Conservation (phyloP, 495 filamentous ascomycete species). For the Talaromyces ruber region DNA sequence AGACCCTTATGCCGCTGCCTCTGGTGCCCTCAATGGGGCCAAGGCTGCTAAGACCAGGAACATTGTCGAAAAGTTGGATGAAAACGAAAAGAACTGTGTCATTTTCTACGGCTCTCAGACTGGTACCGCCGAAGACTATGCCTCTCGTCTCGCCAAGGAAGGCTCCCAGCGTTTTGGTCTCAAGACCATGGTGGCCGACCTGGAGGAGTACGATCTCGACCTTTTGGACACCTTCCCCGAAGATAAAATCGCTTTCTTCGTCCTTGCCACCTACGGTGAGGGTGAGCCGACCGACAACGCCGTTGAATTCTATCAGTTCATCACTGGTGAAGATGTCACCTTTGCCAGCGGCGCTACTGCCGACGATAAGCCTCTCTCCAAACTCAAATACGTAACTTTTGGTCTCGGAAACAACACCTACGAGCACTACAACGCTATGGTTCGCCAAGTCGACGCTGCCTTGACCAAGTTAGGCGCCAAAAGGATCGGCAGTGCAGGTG, state of each 20-base stretch:
- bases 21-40: slow-evolving; percentile 56
- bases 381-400: slow-evolving; percentile 90
- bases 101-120: slow-evolving; percentile 99
- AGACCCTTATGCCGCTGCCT: slow-evolving; percentile 74
- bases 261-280: slow-evolving; percentile 95
- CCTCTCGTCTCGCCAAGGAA: slow-evolving; percentile 94
- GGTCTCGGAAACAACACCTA: slow-evolving; percentile 98
- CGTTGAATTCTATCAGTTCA: slow-evolving; percentile 97
- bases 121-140: slow-evolving; percentile 97
- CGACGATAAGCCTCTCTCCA: slow-evolving; percentile 67
- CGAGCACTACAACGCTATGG: slow-evolving; percentile 99
- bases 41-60: slow-evolving; percentile 87
- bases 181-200: slow-evolving; percentile 96
- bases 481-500: slow-evolving; percentile 79
- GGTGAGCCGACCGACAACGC: slow-evolving; percentile 98
- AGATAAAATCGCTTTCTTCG: slow-evolving; percentile 90
- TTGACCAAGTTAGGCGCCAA: slow-evolving; percentile 72
- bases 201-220: slow-evolving; percentile 97
- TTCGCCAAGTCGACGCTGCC: slow-evolving; percentile 76
- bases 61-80: slow-evolving; percentile 92
- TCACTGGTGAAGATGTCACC: slow-evolving; percentile 67
- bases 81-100: slow-evolving; percentile 92
- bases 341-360: slow-evolving; percentile 63
- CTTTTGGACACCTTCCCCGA: slow-evolving; percentile 83
- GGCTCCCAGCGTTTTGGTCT: slow-evolving; percentile 92